Conservation (phyloP, 2,329 filamentous ascomycete species). For the Alternaria sp. region DNA sequence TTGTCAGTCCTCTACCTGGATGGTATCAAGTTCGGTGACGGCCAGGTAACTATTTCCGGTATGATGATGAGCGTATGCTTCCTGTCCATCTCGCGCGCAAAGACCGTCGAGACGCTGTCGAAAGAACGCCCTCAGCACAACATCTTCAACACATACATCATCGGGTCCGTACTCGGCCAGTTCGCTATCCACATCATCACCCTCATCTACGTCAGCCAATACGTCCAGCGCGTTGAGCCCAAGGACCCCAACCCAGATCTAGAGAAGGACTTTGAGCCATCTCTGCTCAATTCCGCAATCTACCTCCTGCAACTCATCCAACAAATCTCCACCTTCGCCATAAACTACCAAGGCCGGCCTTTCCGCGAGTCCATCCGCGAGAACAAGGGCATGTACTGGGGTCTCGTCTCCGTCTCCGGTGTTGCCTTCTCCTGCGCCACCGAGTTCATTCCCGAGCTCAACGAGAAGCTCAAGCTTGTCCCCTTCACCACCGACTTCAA, state of each 20-base stretch:
- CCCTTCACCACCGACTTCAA: constrained; percentile 92
- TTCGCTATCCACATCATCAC: constrained; percentile 96
- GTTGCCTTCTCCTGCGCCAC: constrained; percentile 95
- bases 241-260: constrained; percentile 75
- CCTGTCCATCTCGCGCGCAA: constrained; percentile 95
- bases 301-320: constrained; percentile 98
- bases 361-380: constrained; percentile 96
- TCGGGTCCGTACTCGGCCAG: constrained; percentile 94
- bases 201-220: constrained; percentile 89
- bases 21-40: constrained; percentile 98
- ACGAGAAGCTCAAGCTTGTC: constrained; percentile 89
- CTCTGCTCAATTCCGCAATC: constrained; percentile 92
- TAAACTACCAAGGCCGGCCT: constrained; percentile 98
- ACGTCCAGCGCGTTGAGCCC: constrained; percentile 83
- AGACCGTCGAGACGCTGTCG: constrained; percentile 91
- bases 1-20: constrained; percentile 95
- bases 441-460: constrained; percentile 94
- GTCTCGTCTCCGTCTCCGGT: constrained; percentile 84
- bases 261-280: constrained; percentile 92
- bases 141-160: constrained; percentile 99
- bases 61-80: constrained; percentile 99
- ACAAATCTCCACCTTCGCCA: constrained; percentile 97
- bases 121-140: constrained; percentile 98
- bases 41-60: constrained; percentile 96
- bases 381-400: constrained; percentile 98